Base-by-base conservation (phyloP, 306 rosid genomes). In the Cucurbita pepo region DNA sequence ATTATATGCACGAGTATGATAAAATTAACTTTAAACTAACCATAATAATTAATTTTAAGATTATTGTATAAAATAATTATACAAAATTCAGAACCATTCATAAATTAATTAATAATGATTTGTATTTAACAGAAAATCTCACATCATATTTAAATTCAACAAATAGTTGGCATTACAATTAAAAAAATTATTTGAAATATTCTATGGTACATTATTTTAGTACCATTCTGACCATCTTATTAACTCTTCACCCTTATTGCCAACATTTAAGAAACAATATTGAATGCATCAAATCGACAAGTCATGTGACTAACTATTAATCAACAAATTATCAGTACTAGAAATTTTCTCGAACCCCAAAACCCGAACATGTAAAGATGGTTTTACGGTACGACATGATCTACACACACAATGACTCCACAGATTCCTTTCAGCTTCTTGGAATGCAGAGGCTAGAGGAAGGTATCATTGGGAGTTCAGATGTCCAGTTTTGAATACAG, bases 401-500 rank as follows among this genome's bases (percentile, higher is more conserved):
- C n/a, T 43, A 53, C 44, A 19, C 71, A 5, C n/a, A 10, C n/a
- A 64, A 47, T 11, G 10, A 10, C 10, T 41, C 45, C 0, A 44
- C 40, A 65, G 10, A 12, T 63, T 65, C 55, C 21, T 65, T 64
- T 40, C 34, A 64, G 52, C 47, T 18, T 64, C 52, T 43, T 65
- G 53, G 36, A 40, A 64, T 40, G 71, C 51, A 9, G 8, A 64
- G 4, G 5, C 40, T 62, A 37, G 69, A 63, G 30, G 8, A 16
- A n/a, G 62, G 16, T 3, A 18, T 40, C 15, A 40, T 12, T 30
- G 64, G 6, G 43, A 48, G 18, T 37, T 9, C 52, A 74, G 48
- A 19, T 80, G 79, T 34, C 70, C 77, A 9, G 80, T 63, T 85
- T 88, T 87, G 82, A 78, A 79, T 87, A 92, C 44, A 90, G 38